A percentile compares a stretch with the other conserved stretches of the same genome.
These are phyloP conservation scores for Trichophyton mentagrophytes DNA, from an alignment of 2,329 filamentous ascomycete genomes.

Conservation along the genomic window DNA sequence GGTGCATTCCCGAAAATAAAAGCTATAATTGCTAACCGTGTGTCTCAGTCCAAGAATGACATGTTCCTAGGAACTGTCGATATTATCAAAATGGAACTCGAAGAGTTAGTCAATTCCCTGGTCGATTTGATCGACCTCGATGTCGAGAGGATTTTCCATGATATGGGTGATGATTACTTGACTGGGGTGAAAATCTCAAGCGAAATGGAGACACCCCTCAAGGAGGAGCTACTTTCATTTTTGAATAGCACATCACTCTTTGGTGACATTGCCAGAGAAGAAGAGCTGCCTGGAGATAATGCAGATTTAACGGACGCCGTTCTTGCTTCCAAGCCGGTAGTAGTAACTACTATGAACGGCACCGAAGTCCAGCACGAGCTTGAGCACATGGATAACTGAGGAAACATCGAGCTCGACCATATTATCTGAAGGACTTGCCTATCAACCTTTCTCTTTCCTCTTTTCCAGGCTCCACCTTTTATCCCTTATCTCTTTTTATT, in stretches of 20 bases:
- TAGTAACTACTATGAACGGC: neutral
- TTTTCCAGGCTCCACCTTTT: too few species aligned
- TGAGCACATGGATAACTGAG: too few species aligned
- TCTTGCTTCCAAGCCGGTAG: neutral
- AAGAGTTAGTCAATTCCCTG: neutral
- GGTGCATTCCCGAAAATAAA: constrained; percentile 4
- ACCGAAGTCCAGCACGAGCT: neutral
- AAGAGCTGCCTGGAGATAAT: neutral
- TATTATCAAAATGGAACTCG: neutral
- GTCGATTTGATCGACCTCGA: constrained; percentile 28
- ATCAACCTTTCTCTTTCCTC: neutral
- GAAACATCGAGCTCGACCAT: too few species aligned
- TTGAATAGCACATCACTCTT: neutral
- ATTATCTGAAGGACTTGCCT: neutral
- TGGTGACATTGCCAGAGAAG: neutral
- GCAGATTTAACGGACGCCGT: neutral
- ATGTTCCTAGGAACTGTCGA: neutral
- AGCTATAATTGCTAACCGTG: neutral
- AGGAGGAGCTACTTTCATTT: neutral
- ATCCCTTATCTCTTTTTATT: neutral
- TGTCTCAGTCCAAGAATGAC: neutral
- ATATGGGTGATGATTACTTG: neutral
- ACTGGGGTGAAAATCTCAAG: neutral
- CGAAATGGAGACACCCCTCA: neutral
- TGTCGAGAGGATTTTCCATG: neutral